Conservation (phyloP, 352 stramenopile species). For the Phytopythium sindhum region DNA sequence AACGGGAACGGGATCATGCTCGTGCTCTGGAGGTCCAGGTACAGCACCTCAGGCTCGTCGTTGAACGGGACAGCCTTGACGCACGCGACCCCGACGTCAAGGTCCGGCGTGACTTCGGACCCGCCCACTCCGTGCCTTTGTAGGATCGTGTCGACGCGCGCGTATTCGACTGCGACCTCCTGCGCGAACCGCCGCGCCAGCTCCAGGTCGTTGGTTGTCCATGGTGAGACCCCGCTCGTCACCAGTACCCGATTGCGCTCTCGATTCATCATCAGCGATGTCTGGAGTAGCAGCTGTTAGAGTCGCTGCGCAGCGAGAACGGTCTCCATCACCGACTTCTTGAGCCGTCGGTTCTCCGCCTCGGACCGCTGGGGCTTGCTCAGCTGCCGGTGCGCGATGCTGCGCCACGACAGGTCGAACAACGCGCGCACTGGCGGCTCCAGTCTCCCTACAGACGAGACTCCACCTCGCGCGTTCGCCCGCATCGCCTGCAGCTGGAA, state of each 20-base stretch:
- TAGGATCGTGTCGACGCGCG: not conserved
- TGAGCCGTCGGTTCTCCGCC: slow-evolving; percentile 3
- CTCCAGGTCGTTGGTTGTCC: slow-evolving; percentile 2
- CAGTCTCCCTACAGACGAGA: too few species aligned
- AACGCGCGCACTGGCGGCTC: not conserved
- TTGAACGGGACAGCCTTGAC: slow-evolving; percentile 2
- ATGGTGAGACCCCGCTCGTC: not conserved
- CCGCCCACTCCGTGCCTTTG: not conserved
- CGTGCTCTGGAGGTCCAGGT: slow-evolving; percentile 4
- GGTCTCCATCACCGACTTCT: not conserved
- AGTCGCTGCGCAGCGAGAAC: not conserved
- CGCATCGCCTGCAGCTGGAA: slow-evolving; percentile 1
- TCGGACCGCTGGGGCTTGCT: slow-evolving; percentile 2
- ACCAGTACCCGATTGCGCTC: too few species aligned
- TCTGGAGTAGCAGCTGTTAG: not conserved
- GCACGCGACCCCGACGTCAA: not conserved
- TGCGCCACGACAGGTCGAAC: slow-evolving; percentile 4
- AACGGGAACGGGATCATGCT: slow-evolving; percentile 8
- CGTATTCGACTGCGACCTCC: not conserved
- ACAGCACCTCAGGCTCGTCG: not conserved
- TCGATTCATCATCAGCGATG: not conserved
- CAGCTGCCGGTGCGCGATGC: slow-evolving; percentile 2
- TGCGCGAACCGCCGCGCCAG: not conserved
- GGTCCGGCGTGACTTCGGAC: not conserved
- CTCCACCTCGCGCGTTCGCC: too few species aligned